phyloP scores from a whole-genome alignment of 73 alveolate species.

The Blepharisma stoltei region DNA sequence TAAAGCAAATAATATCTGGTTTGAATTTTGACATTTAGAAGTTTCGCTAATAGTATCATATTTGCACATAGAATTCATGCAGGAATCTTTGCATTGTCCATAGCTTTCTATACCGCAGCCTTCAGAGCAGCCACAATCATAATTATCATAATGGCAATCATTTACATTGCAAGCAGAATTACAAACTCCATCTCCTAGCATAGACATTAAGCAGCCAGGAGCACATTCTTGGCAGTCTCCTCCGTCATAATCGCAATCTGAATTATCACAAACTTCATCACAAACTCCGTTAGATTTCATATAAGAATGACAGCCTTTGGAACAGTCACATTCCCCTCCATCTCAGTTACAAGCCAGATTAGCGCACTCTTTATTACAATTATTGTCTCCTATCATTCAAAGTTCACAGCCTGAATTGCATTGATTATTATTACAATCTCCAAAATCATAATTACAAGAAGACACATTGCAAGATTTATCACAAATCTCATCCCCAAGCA shows the following conservation, averaged over 20 bases:
- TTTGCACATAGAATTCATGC: too few species aligned
- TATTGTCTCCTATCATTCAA: not conserved
- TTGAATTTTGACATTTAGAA: too few species aligned
- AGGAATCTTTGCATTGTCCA: not conserved
- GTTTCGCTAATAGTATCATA: too few species aligned
- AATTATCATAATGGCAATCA: not conserved
- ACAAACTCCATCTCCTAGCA: not conserved
- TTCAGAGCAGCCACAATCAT: not conserved
- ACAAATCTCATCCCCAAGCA: conserved; percentile 29
- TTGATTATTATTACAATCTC: conserved; percentile 20
- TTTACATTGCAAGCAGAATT: not conserved
- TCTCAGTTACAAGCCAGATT: not conserved
- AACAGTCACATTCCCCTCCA: not conserved
- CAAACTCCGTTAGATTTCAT: too few species aligned
- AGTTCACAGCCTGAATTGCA: not conserved
- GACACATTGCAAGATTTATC: conserved; percentile 12
- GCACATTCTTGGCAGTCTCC: not conserved
- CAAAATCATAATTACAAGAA: conserved; percentile 16
- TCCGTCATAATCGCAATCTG: not conserved
- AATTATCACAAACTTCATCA: too few species aligned
- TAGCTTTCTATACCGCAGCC: not conserved
- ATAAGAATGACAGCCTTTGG: not conserved
- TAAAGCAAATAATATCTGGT: too few species aligned
- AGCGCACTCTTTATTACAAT: not conserved
- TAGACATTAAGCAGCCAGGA: not conserved